phyloP scores from a whole-genome alignment of 2,329 filamentous ascomycete genomes.

The Penicillium thymicola region DNA sequence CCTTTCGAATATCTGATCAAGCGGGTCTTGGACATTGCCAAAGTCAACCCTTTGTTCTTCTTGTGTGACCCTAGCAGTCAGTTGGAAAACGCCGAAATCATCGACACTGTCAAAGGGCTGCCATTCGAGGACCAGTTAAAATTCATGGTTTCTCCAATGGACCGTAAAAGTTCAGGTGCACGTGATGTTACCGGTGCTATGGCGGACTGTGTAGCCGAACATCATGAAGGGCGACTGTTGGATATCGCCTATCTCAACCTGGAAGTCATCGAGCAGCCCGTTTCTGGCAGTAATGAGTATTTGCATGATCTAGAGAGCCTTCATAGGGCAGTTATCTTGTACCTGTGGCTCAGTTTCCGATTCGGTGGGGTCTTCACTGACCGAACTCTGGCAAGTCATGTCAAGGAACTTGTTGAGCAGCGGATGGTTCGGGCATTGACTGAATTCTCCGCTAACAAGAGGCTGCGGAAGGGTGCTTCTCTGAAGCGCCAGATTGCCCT shows the following conservation, averaged over 20 bases:
- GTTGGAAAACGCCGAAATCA: constrained; percentile 66
- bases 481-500: constrained; percentile 37
- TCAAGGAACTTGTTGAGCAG: constrained; percentile 73
- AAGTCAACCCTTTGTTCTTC: constrained; percentile 64
- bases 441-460: constrained; percentile 52
- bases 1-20: constrained; percentile 80
- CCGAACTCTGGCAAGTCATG: constrained; percentile 71
- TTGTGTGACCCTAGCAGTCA: constrained; percentile 64
- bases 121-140: constrained; percentile 70
- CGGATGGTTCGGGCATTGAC: constrained; percentile 65
- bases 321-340: constrained; percentile 78
- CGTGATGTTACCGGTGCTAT: constrained; percentile 58
- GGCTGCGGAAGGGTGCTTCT: constrained; percentile 39
- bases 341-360: constrained; percentile 90
- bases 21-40: constrained; percentile 67
- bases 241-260: constrained; percentile 69
- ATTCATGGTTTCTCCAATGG: constrained; percentile 69
- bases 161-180: constrained; percentile 47
- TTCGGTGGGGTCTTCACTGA: constrained; percentile 77
- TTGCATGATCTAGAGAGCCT: constrained; percentile 69
- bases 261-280: constrained; percentile 63
- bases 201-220: constrained; percentile 66
- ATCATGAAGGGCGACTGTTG: constrained; percentile 64
- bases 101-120: constrained; percentile 67
- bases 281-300: constrained; percentile 51